These are phyloP conservation scores for Trichosporon sp. DNA, from an alignment of 1,284 basidiomycete genomes.

Conservation along the genomic window DNA sequence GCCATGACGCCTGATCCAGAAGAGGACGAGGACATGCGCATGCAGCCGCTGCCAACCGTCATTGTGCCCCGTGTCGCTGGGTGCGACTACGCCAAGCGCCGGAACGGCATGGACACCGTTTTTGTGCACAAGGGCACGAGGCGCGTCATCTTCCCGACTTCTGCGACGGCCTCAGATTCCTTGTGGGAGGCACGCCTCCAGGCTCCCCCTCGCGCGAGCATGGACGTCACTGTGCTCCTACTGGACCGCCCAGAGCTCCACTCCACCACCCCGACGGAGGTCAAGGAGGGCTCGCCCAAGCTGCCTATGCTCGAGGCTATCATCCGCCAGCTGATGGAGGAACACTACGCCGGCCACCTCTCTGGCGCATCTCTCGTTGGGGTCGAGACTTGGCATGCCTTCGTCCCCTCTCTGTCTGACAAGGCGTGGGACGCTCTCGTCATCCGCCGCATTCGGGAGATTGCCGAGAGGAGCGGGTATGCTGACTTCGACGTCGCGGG, in stretches of 20 bases:
- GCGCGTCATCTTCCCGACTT: neutral
- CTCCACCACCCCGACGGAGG: neutral
- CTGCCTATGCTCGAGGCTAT: neutral
- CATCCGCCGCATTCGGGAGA: neutral
- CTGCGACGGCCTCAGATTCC: neutral
- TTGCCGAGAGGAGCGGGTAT: neutral
- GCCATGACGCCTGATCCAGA: neutral
- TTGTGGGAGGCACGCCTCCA: neutral
- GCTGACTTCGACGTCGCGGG: neutral
- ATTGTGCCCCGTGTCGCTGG: constrained; percentile 7
- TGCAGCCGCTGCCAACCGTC: constrained; percentile 1
- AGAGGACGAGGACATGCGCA: constrained; percentile 8
- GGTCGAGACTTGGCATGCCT: neutral
- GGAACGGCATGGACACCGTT: neutral
- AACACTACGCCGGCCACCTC: neutral
- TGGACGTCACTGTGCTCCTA: neutral
- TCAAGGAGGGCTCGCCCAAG: neutral
- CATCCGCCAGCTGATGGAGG: constrained; percentile 4
- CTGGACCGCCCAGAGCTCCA: neutral
- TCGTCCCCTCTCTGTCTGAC: neutral
- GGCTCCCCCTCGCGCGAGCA: neutral
- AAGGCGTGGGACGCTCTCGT: neutral
- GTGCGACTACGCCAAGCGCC: constrained; percentile 8
- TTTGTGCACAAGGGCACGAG: neutral
- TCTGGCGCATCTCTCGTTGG: neutral